Evolutionary conservation across 805 yeast genomes (phyloP), one percentile per base, ranked within the genome.

Genomic region (Pichia heedii): DNA sequence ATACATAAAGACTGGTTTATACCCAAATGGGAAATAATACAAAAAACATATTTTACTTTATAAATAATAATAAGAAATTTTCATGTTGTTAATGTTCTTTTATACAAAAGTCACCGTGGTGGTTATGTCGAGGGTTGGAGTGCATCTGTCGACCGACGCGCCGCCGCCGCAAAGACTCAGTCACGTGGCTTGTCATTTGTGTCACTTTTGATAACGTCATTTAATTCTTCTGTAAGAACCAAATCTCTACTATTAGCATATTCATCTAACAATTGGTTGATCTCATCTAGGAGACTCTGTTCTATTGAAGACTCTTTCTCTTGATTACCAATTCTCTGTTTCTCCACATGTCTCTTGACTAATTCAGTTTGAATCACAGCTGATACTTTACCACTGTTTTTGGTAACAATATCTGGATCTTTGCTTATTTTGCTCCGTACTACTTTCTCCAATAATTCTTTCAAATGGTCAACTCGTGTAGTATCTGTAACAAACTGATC

Each of bases 361-460:
- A 74, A 66, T 30, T 70, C 72, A 2, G 79, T 76, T 50, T 74
- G 79, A 2, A 75, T 69, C 45, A 74, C 54, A 0, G 79, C 79
- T 0, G 70, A 71, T 54, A 71, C 62, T 39, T 68, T 71, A 3
- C 77, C 79, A 42, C 65, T 70, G 55, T 74, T 75, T 51, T 72
- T 57, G 1, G 65, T 55, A 19, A 75, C 54, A 16, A 75, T 65
- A 18, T 66, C 56, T 1, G 79, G 79, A 49, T 75, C 77, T 30
- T 66, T 60, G 37, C 66, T 61, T 21, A 74, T 68, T 48, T 73
- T 74, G 35, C 60, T 55, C 44, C 70, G 75, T 3, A 75, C 67
- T 55, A 74, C 55, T 22, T 69, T 52, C 38, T 65, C 61, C 35
- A 74, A 53, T 45, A 71, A 62, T 35, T 66, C 68, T 4, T 68